A percentile compares a stretch with the other conserved stretches of the same genome.
Evolutionary conservation across 352 stramenopile species (phyloP).

Genomic region (Pythium apleroticum): DNA sequence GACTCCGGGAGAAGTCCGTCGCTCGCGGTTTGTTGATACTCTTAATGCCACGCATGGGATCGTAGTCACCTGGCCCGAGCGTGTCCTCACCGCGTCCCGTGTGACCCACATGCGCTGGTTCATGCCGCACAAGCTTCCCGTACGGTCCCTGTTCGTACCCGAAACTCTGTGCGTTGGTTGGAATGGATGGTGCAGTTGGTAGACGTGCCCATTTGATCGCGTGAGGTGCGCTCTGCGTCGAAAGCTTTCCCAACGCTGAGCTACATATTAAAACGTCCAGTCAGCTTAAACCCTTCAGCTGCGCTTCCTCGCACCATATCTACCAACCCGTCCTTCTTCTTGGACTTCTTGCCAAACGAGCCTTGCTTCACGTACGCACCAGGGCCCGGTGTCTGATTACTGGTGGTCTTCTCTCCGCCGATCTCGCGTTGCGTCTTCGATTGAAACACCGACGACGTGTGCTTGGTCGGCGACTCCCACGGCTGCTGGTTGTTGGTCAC

Average conservation of each 20-base stretch:
- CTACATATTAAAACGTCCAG: conserved; percentile 1
- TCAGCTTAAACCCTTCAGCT: not conserved
- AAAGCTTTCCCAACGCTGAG: conserved; percentile 25
- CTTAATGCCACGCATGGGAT: conserved; percentile 64
- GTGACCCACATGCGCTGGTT: conserved; percentile 55
- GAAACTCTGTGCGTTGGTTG: conserved; percentile 70
- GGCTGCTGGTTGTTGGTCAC: conserved; percentile 35
- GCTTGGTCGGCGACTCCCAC: conserved; percentile 61
- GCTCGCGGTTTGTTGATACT: conserved; percentile 59
- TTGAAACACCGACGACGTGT: conserved; percentile 46
- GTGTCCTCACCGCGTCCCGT: conserved; percentile 58
- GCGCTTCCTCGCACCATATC: not conserved
- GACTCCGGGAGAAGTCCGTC: conserved; percentile 77
- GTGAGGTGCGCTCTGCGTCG: conserved; percentile 34
- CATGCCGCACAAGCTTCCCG: conserved; percentile 69
- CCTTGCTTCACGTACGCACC: conserved; percentile 57
- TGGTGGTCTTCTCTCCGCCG: conserved; percentile 33
- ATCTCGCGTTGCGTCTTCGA: conserved; percentile 55
- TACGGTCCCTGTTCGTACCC: conserved; percentile 74
- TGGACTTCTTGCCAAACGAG: conserved; percentile 40
- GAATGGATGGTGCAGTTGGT: conserved; percentile 73
- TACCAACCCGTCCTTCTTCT: conserved; percentile 35
- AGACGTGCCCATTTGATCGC: conserved; percentile 65
- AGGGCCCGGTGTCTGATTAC: conserved; percentile 49
- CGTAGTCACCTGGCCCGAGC: conserved; percentile 69